Evolutionary conservation across 2,329 filamentous ascomycete species (phyloP), one percentile per base, ranked within the genome.

Genomic region (Aspergillus sp.): DNA sequence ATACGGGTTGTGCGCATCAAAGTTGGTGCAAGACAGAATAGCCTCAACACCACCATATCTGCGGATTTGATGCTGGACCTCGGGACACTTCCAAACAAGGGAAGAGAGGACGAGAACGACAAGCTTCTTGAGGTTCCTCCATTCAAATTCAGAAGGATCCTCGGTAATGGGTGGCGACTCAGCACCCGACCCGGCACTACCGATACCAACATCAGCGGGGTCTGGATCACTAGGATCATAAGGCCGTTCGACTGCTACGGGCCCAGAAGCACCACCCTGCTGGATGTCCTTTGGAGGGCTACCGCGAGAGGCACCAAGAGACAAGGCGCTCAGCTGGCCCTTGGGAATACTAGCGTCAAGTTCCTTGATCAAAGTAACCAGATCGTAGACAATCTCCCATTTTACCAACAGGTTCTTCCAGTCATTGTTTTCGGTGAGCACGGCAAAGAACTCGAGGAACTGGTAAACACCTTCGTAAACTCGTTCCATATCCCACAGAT

Each of bases 401-500:
- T 95, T 85, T 39, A 94, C 88, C 33, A 97, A 78, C 49, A 94
- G 84, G 34, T 82, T 78, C 50, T 94, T 88, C 73, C 89, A 89
- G 40, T 88, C 85, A 35, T 84, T 78, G 56, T 91, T 86, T 59
- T 95, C 90, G 0, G 88, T 90, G 27, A 95, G 80, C 0, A 93
- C 90, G 11, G 86, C 89, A 42, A 96, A 86, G 62, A 97, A 95
- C 56, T 96, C 90, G 2, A 97, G 80, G 60, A 95, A 95, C 65
- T 96, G 90, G 40, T 90, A 89, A 1, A 97, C 81, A 1, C 91
- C 91, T 59, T 97, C 91, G 64, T 95, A 95, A 46, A 94, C 91
- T 10, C 91, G 82, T 64, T 97, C 91, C 86, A 97, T 95, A 58
- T 97, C 91, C 91, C 91, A 97, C 37, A 90, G 79, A 57, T 97